Percentiles rank a stretch among this genome's conserved stretches.
phyloP scores from a whole-genome alignment of 176 grass and related monocot genomes.

The Oryza glaberrima region DNA sequence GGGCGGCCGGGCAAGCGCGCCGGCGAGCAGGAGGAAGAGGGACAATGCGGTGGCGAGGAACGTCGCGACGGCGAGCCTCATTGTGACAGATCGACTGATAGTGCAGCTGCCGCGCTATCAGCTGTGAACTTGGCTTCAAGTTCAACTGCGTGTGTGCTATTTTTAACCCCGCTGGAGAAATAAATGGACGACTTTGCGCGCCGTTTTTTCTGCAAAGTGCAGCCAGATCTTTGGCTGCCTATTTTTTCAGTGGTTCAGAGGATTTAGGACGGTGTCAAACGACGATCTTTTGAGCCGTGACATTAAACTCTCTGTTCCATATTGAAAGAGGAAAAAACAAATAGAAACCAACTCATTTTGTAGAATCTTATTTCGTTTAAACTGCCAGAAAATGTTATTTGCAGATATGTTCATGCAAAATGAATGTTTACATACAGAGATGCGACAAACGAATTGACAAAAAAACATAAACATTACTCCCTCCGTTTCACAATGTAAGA shows the following conservation, averaged over 20 bases:
- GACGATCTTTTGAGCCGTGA: background rate
- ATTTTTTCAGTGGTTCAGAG: constrained; percentile 42
- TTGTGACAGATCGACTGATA: background rate
- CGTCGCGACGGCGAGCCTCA: background rate
- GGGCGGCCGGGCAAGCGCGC: background rate
- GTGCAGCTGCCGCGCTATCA: background rate
- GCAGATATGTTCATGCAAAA: background rate
- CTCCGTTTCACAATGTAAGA: too few species aligned
- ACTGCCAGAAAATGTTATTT: background rate
- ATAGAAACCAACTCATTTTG: background rate
- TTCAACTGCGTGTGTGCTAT: background rate
- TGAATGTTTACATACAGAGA: background rate
- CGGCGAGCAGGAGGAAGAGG: background rate
- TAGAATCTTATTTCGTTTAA: too few species aligned
- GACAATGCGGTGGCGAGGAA: constrained; percentile 21
- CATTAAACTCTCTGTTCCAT: background rate
- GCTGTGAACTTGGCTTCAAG: background rate
- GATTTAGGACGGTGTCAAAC: constrained; percentile 33
- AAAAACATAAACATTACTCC: background rate
- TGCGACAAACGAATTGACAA: background rate
- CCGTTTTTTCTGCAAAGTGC: background rate
- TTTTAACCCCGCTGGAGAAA: background rate
- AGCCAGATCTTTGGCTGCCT: constrained; percentile 4
- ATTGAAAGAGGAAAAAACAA: background rate
- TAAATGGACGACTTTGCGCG: too few species aligned